Conservation (phyloP, 73 alveolate genomes). For the Tetrahymena malaccensis region DNA sequence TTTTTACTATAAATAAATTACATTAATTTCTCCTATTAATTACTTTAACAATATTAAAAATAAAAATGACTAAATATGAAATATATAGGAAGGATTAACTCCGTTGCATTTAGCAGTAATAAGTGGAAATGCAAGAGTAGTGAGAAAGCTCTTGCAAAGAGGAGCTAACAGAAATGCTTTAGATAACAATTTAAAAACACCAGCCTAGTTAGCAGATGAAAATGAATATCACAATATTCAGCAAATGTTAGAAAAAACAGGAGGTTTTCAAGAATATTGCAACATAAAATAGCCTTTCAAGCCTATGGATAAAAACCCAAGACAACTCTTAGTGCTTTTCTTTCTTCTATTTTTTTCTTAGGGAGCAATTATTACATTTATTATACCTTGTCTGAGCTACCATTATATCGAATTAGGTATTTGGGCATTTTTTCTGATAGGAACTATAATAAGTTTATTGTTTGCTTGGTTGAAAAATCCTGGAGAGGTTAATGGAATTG, state of each 20-base stretch:
- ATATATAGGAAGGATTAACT: slow-evolving; percentile 11
- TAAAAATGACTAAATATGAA: not conserved
- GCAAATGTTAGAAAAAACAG: slow-evolving; percentile 1
- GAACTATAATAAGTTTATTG: not conserved
- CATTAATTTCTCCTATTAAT: not conserved
- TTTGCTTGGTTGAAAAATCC: not conserved
- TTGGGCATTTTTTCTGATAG: not conserved
- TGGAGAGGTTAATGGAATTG: not conserved
- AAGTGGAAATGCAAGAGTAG: slow-evolving; percentile 40
- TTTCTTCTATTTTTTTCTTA: not conserved
- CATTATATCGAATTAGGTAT: not conserved
- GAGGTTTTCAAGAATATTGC: not conserved
- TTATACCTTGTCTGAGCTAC: not conserved
- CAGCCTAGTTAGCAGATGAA: slow-evolving; percentile 10
- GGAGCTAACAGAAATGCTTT: slow-evolving; percentile 10
- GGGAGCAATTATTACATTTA: not conserved
- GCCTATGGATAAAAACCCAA: not conserved
- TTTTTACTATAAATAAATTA: not conserved
- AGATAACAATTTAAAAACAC: slow-evolving; percentile 2
- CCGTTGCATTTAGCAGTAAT: slow-evolving; percentile 32
- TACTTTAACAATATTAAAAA: not conserved
- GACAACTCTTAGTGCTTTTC: not conserved
- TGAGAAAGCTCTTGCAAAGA: slow-evolving; percentile 6
- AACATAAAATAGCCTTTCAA: not conserved
- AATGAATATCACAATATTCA: not conserved